Evolutionary conservation across 371 early-diverging fungal species (phyloP).

Genomic region (Mucor racemosus): DNA sequence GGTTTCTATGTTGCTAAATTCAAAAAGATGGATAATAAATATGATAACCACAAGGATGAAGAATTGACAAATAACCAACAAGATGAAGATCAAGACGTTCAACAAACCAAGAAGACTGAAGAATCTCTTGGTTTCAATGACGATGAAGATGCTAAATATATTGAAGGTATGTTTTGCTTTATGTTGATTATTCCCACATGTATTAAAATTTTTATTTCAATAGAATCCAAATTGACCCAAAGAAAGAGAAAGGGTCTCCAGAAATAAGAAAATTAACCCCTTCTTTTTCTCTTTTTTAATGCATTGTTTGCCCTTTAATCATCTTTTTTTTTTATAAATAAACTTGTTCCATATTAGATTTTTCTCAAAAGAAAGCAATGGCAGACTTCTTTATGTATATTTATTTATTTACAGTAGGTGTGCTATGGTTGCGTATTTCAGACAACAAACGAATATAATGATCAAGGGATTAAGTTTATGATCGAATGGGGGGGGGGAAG

Average conservation of each 20-base stretch:
- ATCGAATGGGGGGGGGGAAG: too few species aligned
- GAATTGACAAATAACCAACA: slow-evolving; percentile 27
- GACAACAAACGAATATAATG: too few species aligned
- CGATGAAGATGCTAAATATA: slow-evolving; percentile 70
- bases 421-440: too few species aligned
- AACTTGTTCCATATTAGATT: slow-evolving; percentile 12
- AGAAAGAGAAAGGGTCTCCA: slow-evolving; percentile 24
- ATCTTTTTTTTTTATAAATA: slow-evolving; percentile 1
- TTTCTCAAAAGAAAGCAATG: background rate
- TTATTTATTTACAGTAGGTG: slow-evolving; percentile 11
- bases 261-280: background rate
- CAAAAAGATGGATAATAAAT: slow-evolving; percentile 83
- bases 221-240: slow-evolving; percentile 23
- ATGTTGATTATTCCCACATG: too few species aligned
- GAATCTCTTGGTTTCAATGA: slow-evolving; percentile 62
- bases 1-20: slow-evolving; percentile 99
- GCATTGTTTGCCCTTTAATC: background rate
- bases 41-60: slow-evolving; percentile 48
- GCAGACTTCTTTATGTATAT: background rate
- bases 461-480: too few species aligned
- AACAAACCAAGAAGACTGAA: slow-evolving; percentile 31
- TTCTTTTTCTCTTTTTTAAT: background rate
- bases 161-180: slow-evolving; percentile 42
- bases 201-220: background rate
- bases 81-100: slow-evolving; percentile 16